Evolutionary conservation across 345 rosid species (phyloP).

Genomic region (Linum trigynum): DNA sequence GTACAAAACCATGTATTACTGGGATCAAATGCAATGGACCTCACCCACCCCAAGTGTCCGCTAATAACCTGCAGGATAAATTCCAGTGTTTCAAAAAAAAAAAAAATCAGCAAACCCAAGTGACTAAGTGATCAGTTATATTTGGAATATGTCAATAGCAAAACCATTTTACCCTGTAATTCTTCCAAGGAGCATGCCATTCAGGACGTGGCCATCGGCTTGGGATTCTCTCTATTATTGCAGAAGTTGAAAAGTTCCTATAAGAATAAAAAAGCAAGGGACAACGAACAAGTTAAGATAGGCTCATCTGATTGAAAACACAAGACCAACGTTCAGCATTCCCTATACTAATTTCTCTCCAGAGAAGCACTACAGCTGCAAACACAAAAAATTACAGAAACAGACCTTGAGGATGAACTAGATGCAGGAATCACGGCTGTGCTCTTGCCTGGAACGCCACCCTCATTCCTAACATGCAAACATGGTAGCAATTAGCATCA

Average conservation of each 20-base stretch:
- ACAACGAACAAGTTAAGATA: slow-evolving; percentile 3
- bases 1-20: slow-evolving; percentile 97
- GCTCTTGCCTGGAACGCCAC: slow-evolving; percentile 52
- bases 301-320: background rate
- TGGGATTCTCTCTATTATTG: slow-evolving; percentile 89
- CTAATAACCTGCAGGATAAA: slow-evolving; percentile 51
- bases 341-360: background rate
- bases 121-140: background rate
- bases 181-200: slow-evolving; percentile 99
- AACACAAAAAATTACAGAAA: background rate
- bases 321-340: background rate
- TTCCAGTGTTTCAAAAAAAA: background rate
- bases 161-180: slow-evolving; percentile 64
- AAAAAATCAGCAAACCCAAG: background rate
- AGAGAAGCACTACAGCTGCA: background rate
- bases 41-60: slow-evolving; percentile 99
- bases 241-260: slow-evolving; percentile 75
- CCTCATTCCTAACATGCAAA: slow-evolving; percentile 38
- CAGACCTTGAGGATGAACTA: slow-evolving; percentile 73
- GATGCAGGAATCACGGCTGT: slow-evolving; percentile 48
- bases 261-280: slow-evolving; percentile 3
- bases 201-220: slow-evolving; percentile 97
- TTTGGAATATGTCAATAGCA: background rate
- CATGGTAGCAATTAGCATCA: slow-evolving; percentile 12
- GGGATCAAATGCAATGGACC: slow-evolving; percentile 93